These are phyloP conservation scores for Chiua virens DNA, from an alignment of 768 basidiomycete genomes.

Conservation along the genomic window DNA sequence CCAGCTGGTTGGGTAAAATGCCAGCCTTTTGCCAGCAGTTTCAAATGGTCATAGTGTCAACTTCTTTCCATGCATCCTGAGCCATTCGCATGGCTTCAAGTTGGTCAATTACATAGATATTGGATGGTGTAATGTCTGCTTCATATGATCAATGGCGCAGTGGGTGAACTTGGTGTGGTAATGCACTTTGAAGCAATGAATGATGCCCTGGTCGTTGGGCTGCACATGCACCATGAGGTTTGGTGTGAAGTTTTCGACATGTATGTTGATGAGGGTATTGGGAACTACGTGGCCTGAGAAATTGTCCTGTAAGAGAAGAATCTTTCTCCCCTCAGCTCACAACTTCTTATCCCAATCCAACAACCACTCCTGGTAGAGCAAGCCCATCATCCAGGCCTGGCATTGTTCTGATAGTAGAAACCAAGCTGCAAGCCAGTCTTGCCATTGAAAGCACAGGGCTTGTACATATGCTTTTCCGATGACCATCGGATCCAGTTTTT, in stretches of 20 bases:
- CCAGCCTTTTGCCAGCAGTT: constrained; percentile 2
- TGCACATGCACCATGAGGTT: constrained; percentile 40
- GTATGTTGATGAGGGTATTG: constrained; percentile 25
- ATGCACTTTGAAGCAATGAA: constrained; percentile 28
- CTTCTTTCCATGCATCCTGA: constrained; percentile 1
- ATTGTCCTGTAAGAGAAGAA: constrained; percentile 9
- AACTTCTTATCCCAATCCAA: not conserved
- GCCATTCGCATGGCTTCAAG: constrained; percentile 1
- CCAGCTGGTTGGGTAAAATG: not conserved
- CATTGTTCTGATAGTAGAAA: constrained; percentile 2
- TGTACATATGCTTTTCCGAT: constrained; percentile 7
- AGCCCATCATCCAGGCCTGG: constrained; percentile 5
- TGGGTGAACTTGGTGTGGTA: constrained; percentile 21
- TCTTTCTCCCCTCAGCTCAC: not conserved
- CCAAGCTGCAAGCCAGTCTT: constrained; percentile 3
- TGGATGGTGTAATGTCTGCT: not conserved
- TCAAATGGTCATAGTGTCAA: not conserved
- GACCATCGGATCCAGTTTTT: constrained; percentile 1
- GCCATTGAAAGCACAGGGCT: not conserved
- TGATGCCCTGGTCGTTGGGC: constrained; percentile 38
- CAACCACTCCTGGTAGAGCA: constrained; percentile 7
- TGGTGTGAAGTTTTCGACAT: constrained; percentile 22
- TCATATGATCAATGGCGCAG: not conserved
- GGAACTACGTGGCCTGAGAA: constrained; percentile 22
- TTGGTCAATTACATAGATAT: constrained; percentile 1